A percentile compares a stretch with the other conserved stretches of the same genome.
These are phyloP conservation scores for Daedaleopsis nitida DNA, from an alignment of 768 basidiomycete species.

Conservation along the genomic window DNA sequence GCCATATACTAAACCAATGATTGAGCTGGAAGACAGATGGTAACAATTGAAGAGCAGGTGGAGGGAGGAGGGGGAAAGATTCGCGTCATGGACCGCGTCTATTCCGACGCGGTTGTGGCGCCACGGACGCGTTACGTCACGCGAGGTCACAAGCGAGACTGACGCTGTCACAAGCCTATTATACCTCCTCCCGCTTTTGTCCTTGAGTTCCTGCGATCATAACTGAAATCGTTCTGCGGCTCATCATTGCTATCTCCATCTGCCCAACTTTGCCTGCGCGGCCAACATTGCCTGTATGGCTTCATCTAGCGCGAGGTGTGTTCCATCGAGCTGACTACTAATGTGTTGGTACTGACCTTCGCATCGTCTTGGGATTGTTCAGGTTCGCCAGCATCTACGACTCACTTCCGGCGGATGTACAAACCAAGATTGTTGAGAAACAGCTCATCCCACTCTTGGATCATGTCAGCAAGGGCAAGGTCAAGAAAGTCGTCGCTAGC, in stretches of 20 bases:
- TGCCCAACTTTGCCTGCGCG: neutral
- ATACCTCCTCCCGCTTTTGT: neutral
- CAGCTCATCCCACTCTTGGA: constrained; percentile 54
- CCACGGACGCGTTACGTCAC: constrained; percentile 15
- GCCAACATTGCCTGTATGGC: neutral
- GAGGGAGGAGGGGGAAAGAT: neutral
- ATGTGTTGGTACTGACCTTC: neutral
- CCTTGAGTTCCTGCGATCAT: too few relatives aligned
- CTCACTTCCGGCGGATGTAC: constrained; percentile 54
- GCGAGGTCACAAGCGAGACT: neutral
- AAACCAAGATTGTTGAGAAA: constrained; percentile 48
- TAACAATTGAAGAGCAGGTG: neutral
- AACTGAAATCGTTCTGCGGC: too few relatives aligned
- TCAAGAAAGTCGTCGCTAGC: constrained; percentile 41
- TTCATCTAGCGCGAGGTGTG: neutral
- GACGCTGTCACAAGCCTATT: neutral
- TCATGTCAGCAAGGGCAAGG: constrained; percentile 37
- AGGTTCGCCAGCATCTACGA: constrained; percentile 54
- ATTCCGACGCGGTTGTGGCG: constrained; percentile 3
- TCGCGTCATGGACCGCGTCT: neutral
- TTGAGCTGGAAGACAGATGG: neutral
- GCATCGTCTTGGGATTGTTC: neutral
- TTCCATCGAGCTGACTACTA: too few relatives aligned
- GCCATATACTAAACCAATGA: neutral
- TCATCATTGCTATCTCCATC: too few relatives aligned